Evolutionary conservation across 148 eudicot species (phyloP).

Genomic region (Dianthus caryophyllus): DNA sequence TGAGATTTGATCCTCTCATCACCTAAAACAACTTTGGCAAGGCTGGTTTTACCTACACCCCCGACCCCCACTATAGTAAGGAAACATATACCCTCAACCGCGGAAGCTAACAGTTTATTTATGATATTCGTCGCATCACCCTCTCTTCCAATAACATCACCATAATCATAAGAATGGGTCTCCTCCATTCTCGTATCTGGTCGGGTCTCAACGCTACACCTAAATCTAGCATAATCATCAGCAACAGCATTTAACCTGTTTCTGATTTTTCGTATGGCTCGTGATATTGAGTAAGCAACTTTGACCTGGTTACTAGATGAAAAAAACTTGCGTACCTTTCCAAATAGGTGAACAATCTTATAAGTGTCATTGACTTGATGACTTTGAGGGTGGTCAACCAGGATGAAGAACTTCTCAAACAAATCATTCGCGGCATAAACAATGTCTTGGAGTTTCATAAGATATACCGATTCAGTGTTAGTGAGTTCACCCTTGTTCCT

Average conservation of each 20-base stretch:
- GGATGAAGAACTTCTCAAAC: slow-evolving; percentile 22
- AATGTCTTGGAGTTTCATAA: slow-evolving; percentile 15
- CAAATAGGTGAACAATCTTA: background rate
- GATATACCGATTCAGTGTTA: background rate
- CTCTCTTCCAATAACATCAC: slow-evolving; percentile 27
- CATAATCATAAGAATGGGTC: slow-evolving; percentile 10
- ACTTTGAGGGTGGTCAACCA: background rate
- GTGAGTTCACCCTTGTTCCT: slow-evolving; percentile 13
- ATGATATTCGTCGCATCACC: slow-evolving; percentile 9
- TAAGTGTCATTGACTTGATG: background rate
- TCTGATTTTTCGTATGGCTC: slow-evolving; percentile 8
- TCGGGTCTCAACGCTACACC: slow-evolving; percentile 3
- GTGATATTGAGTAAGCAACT: slow-evolving; percentile 3
- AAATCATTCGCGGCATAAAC: slow-evolving; percentile 28
- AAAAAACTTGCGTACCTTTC: slow-evolving; percentile 22
- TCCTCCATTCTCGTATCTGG: background rate
- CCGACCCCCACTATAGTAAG: slow-evolving; percentile 27
- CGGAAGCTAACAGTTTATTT: slow-evolving; percentile 6
- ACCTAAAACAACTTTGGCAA: slow-evolving; percentile 26
- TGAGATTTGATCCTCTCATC: slow-evolving; percentile 15
- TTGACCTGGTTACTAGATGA: slow-evolving; percentile 1
- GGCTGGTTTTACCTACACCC: slow-evolving; percentile 34
- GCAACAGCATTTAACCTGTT: slow-evolving; percentile 7
- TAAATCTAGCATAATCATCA: background rate
- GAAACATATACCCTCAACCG: slow-evolving; percentile 3